Evolutionary conservation across 169 alveolate species (phyloP).

Genomic region (Amoebophrya sp.): DNA sequence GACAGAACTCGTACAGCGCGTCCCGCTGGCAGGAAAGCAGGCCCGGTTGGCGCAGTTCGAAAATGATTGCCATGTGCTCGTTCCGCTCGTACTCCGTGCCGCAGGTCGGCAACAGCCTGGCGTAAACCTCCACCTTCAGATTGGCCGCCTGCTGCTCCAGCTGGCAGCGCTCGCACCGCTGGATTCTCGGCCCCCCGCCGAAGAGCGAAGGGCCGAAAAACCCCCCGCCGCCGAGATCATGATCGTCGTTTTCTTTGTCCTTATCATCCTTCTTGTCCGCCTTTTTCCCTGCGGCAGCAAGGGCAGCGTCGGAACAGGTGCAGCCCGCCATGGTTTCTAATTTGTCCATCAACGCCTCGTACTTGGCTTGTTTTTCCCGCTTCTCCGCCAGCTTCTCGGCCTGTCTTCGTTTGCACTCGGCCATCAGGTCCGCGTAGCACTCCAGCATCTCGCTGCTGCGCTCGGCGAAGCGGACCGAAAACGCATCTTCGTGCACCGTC

Average conservation of each 20-base stretch:
- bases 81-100: neutral
- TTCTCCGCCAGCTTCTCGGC: neutral
- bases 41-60: constrained; percentile 1
- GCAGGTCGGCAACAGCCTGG: neutral
- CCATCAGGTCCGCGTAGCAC: neutral
- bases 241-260: neutral
- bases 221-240: neutral
- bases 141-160: neutral
- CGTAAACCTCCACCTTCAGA: neutral
- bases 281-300: neutral
- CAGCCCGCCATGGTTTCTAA: neutral
- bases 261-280: neutral
- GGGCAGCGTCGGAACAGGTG: neutral
- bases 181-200: neutral
- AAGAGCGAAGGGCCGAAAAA: neutral
- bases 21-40: constrained; percentile 30
- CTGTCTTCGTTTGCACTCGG: neutral
- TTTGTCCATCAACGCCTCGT: neutral
- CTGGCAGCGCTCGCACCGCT: neutral
- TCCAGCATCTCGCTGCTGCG: neutral
- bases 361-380: neutral
- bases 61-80: neutral
- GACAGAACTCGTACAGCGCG: neutral
- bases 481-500: neutral
- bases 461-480: neutral